These are phyloP conservation scores for Kentomonas sorsogonicus DNA, from an alignment of 208 protist genomes.

Conservation along the genomic window DNA sequence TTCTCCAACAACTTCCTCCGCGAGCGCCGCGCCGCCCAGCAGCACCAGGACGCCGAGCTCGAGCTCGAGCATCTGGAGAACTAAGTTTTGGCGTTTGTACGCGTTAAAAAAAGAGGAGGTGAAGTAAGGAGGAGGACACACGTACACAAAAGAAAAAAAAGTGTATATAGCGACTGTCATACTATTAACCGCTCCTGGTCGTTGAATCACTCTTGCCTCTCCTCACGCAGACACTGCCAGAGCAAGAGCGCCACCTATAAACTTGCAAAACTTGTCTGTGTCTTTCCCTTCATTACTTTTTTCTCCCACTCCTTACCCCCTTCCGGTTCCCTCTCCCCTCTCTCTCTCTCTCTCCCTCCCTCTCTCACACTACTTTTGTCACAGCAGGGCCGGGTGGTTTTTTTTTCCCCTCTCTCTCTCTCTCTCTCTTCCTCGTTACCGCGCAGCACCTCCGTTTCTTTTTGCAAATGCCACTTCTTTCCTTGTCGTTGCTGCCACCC, in stretches of 20 bases:
- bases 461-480: constrained; percentile 3
- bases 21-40: too few species aligned
- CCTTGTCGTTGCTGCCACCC: background rate
- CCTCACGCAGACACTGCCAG: too few species aligned
- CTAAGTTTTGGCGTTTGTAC: too few species aligned
- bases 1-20: constrained; percentile 31
- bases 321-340: background rate
- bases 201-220: too few species aligned
- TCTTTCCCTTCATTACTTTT: background rate
- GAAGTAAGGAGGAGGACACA: background rate
- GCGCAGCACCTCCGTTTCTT: background rate
- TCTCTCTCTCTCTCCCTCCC: background rate
- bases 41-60: too few species aligned
- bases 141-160: background rate
- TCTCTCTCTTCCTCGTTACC: constrained; percentile 6
- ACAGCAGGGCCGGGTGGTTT: background rate
- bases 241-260: too few species aligned
- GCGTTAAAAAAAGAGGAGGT: too few species aligned
- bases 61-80: too few species aligned
- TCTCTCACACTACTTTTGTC: background rate
- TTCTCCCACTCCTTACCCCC: background rate
- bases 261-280: too few species aligned
- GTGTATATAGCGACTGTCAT: background rate
- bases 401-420: constrained; percentile 5
- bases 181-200: constrained; percentile 9